A percentile compares a stretch with the other conserved stretches of the same genome.
phyloP scores from a whole-genome alignment of 169 alveolate genomes.

The Cryptosporidium parvum region DNA sequence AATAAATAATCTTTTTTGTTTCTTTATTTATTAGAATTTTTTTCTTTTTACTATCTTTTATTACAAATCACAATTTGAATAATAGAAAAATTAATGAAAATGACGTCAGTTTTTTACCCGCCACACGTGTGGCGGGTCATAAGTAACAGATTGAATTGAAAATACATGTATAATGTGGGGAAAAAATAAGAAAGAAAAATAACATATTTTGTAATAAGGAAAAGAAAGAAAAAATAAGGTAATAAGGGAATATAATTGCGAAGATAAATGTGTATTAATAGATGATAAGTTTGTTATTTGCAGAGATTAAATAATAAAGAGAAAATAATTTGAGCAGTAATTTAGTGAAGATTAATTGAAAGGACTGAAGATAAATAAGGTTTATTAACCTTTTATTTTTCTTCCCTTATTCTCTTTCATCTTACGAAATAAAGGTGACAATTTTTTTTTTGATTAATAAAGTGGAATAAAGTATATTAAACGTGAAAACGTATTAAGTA shows the following conservation, averaged over 20 bases:
- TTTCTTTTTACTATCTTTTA: background rate
- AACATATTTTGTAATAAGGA: background rate
- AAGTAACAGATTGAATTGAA: background rate
- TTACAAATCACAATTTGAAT: background rate
- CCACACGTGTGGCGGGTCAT: constrained; percentile 23
- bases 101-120: constrained; percentile 14
- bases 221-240: background rate
- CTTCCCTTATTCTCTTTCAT: background rate
- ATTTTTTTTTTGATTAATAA: too few relatives aligned
- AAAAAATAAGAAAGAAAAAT: background rate
- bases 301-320: background rate
- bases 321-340: background rate
- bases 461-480: background rate
- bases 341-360: background rate
- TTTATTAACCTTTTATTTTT: too few relatives aligned
- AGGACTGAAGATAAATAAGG: too few relatives aligned
- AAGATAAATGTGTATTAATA: constrained; percentile 7
- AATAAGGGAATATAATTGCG: background rate
- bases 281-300: constrained; percentile 7
- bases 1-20: background rate
- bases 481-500: background rate
- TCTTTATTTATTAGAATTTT: background rate
- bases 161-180: constrained; percentile 25
- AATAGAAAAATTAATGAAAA: background rate
- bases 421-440: background rate